Base-by-base conservation (phyloP, 2,329 filamentous ascomycete species). In the Ramularia collo-cygni region DNA sequence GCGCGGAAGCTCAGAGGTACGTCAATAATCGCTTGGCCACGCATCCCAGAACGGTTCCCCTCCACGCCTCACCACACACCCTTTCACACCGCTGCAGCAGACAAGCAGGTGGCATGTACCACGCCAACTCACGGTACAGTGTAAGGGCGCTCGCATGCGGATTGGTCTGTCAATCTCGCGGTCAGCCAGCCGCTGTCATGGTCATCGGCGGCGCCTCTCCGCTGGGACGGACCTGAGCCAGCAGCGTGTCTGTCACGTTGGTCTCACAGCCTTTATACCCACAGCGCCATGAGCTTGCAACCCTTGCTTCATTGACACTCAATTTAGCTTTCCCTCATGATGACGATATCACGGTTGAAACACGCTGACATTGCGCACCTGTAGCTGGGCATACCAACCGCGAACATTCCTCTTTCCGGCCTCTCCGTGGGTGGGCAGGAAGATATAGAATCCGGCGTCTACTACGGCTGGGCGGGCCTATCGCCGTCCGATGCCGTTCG, bases 301-400 rank as follows among this genome's bases (percentile, higher is more conserved):
- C 35, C 32, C 35, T 30, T 31, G 35, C 33, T 35, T 35, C 37
- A 42, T 35, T 38, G 38, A 14, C 37, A 16, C 37, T 21, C 21
- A 10, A 24, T 6, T 24, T 34, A 29, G 28, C 33, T 32, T 33
- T 37, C 37, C 37, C 33, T 44, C 42, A 38, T 30, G n/a, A n/a
- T n/a, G 21, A 6, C 21, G 6, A 10, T 24, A 6, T 24, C 21
- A 24, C 21, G 6, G 32, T 17, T 12, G 24, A 46, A 14, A 18
- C 37, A 35, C 27, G 42, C 46, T 48, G 46, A 48, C 46, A 28
- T 32, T 38, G 26, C 28, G 28, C 21, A 24, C 38, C 38, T 31
- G 38, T 48, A 93, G 81, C 85, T 96, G 60, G 90, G 90, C 54
- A 95, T 96, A 61, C 92, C 92, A 2, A 96, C 92, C 2, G 92